Evolutionary conservation across 768 basidiomycete species (phyloP), one percentile per base, ranked within the genome.

Genomic region (Rubroboletus satanas): DNA sequence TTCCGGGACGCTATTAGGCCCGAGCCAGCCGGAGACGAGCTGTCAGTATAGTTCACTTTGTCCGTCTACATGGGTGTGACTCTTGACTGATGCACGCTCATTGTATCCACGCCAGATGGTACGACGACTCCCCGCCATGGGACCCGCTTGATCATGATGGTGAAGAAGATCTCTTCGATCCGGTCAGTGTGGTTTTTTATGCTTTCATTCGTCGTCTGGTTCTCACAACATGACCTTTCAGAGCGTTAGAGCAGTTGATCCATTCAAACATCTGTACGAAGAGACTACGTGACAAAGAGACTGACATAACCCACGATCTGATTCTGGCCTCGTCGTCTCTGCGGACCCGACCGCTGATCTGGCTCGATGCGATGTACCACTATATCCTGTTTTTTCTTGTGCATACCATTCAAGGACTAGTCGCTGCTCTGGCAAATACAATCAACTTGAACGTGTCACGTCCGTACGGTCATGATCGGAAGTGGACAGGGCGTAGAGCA

Each of bases 91-190:
- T 28, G 14, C 7, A 21, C 4, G 12, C n/a, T 18, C 29, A 5
- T 33, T 12, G 17, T 12, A n/a, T 41, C 17, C n/a, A 21, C 7
- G 10, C 9, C 28, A 70, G 67, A 11, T 68, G 67, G 67, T 45
- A 33, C 47, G 28, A 36, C 18, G 61, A 54, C 29, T 10, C 29
- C 7, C 43, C 56, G 3, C 69, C 67, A 17, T 70, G 68, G 67
- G 59, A 64, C 4, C 66, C 66, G 1, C 61, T 68, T 14, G 62
- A 68, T 11, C 61, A 61, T 29, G 66, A 70, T 2, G 66, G 66
- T 8, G 49, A 6, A 2, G 61, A 68, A 35, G 68, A 68, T 44
- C 53, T 31, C 2, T 49, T 65, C 5, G 62, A 58, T 35, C 33
- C 47, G 9, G 64, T 66, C 23, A 46, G 64, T 47, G 17, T 52